phyloP scores from a whole-genome alignment of 805 yeast genomes.

The Candida schatavii region DNA sequence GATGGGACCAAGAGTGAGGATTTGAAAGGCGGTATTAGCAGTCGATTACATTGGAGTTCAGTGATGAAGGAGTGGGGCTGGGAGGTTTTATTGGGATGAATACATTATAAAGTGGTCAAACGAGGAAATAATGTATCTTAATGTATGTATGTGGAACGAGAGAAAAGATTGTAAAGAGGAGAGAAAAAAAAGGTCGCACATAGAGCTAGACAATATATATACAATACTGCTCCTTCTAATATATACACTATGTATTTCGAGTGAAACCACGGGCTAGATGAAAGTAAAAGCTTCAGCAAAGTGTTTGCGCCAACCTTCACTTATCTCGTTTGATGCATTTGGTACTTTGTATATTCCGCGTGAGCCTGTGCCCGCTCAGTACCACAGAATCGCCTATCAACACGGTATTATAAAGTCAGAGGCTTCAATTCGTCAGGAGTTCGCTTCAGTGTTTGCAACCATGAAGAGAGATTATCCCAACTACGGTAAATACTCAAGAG shows the following conservation, averaged over 20 bases:
- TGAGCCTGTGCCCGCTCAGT: slow-evolving; percentile 52
- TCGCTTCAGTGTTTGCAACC: slow-evolving; percentile 31
- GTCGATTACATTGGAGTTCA: slow-evolving; percentile 62
- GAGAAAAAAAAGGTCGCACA: too few relatives aligned
- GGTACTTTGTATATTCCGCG: slow-evolving; percentile 62
- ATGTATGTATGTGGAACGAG: too few relatives aligned
- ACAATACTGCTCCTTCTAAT: too few relatives aligned
- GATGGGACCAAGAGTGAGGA: slow-evolving; percentile 30
- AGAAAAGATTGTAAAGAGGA: too few relatives aligned
- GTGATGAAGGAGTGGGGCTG: slow-evolving; percentile 77
- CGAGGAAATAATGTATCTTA: too few relatives aligned
- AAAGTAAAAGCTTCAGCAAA: not conserved
- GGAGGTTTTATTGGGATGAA: slow-evolving; percentile 64
- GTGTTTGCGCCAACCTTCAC: slow-evolving; percentile 26
- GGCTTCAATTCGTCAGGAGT: slow-evolving; percentile 22
- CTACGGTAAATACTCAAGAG: slow-evolving; percentile 48
- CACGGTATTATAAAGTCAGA: slow-evolving; percentile 39
- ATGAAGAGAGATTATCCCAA: slow-evolving; percentile 49
- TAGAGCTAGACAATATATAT: too few relatives aligned
- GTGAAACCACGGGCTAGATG: too few relatives aligned
- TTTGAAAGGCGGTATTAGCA: slow-evolving; percentile 37
- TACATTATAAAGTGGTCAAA: too few relatives aligned
- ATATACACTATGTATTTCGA: too few relatives aligned
- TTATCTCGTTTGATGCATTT: slow-evolving; percentile 67
- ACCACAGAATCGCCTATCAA: slow-evolving; percentile 45